Conservation (phyloP, 2,329 filamentous ascomycete species). For the Rutstroemia sp. region DNA sequence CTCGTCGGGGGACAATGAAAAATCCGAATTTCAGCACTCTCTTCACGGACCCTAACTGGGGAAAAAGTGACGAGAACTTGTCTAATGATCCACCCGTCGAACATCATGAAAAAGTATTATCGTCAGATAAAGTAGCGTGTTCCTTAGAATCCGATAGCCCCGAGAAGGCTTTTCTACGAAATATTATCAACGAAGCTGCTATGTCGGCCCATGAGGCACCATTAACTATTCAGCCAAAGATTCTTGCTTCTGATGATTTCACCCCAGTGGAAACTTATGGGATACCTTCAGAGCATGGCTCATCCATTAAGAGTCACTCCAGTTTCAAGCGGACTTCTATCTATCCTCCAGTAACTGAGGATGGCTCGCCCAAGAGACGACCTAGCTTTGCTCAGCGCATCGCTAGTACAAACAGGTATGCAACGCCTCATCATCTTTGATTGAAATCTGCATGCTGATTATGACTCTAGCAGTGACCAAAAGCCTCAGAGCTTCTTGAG, state of each 20-base stretch:
- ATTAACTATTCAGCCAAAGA: background rate
- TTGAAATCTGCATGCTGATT: background rate
- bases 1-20: too few species aligned
- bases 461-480: slow-evolving; percentile 14
- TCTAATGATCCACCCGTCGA: background rate
- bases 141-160: too few species aligned
- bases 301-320: background rate
- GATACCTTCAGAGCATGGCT: background rate
- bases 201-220: too few species aligned
- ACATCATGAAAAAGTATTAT: background rate
- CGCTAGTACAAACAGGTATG: slow-evolving; percentile 23
- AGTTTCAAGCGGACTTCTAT: background rate
- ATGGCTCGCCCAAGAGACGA: slow-evolving; percentile 11
- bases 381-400: slow-evolving; percentile 20
- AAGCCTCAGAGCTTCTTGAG: slow-evolving; percentile 28
- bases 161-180: too few species aligned
- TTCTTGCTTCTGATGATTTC: background rate
- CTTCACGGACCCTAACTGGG: slow-evolving; percentile 11
- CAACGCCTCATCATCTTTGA: background rate
- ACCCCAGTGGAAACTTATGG: background rate
- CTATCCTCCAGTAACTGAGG: slow-evolving; percentile 13
- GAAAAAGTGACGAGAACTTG: background rate
- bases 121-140: too few species aligned
- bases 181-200: too few species aligned
- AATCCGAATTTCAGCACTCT: background rate